Evolutionary conservation across 768 basidiomycete species (phyloP).

Genomic region (Rhizopogon vinicolor): DNA sequence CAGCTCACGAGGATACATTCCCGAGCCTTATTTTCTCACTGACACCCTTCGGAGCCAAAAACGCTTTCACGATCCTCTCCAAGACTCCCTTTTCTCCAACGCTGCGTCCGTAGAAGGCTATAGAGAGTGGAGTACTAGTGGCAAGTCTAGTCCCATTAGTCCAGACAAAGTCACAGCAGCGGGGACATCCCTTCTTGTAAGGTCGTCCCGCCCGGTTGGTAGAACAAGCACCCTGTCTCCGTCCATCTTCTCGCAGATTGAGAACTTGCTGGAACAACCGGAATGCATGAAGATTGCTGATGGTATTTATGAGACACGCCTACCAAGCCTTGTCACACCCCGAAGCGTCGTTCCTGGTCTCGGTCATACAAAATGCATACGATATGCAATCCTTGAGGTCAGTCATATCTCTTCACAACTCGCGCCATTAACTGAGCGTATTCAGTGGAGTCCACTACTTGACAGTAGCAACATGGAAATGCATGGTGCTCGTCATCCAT

Average conservation of each 20-base stretch:
- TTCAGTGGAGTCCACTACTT: slow-evolving; percentile 79
- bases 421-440: background rate
- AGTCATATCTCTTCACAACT: background rate
- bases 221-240: slow-evolving; percentile 33
- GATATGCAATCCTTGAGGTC: slow-evolving; percentile 85
- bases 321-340: slow-evolving; percentile 82
- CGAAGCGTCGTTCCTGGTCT: slow-evolving; percentile 57
- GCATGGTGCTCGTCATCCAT: slow-evolving; percentile 41
- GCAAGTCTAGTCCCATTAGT: slow-evolving; percentile 46
- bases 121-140: slow-evolving; percentile 68
- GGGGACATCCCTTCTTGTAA: slow-evolving; percentile 39
- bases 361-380: slow-evolving; percentile 62
- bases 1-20: slow-evolving; percentile 71
- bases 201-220: slow-evolving; percentile 68
- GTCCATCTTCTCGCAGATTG: slow-evolving; percentile 10
- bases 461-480: slow-evolving; percentile 91
- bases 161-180: slow-evolving; percentile 9
- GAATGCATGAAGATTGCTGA: slow-evolving; percentile 48
- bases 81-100: slow-evolving; percentile 83
- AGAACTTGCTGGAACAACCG: slow-evolving; percentile 23
- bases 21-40: slow-evolving; percentile 85
- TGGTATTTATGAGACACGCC: slow-evolving; percentile 62
- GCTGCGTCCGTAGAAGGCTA: slow-evolving; percentile 76
- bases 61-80: slow-evolving; percentile 88
- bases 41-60: slow-evolving; percentile 78